Evolutionary conservation across 1,284 basidiomycete species (phyloP).

Genomic region (Gomphus bonarii): DNA sequence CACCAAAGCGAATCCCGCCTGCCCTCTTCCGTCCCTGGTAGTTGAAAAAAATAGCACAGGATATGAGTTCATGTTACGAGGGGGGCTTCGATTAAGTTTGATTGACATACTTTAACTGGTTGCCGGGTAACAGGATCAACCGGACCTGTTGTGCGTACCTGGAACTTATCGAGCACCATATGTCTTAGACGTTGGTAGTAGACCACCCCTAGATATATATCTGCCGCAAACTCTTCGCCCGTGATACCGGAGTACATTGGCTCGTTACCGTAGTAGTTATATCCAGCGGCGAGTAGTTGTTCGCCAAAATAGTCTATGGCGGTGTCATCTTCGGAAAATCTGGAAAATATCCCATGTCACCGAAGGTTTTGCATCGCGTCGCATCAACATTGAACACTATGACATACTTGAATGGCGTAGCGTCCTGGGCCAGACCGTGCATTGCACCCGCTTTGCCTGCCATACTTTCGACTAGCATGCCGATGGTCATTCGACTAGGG

Average conservation of each 20-base stretch:
- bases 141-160: conserved; percentile 96
- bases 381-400: conserved; percentile 5
- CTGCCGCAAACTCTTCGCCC: conserved; percentile 94
- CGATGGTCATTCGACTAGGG: conserved; percentile 99
- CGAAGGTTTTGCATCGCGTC: conserved; percentile 10
- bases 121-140: conserved; percentile 94
- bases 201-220: conserved; percentile 97
- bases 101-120: conserved; percentile 79
- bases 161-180: conserved; percentile 99
- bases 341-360: conserved; percentile 21
- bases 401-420: conserved; percentile 88
- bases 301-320: conserved; percentile 97
- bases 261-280: conserved; percentile 99
- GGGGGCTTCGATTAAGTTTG: neutral
- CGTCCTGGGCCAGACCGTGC: conserved; percentile 97
- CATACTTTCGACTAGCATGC: conserved; percentile 99
- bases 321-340: conserved; percentile 92
- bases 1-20: conserved; percentile 98
- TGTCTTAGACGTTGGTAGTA: conserved; percentile 98
- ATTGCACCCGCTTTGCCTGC: conserved; percentile 97
- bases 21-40: conserved; percentile 90
- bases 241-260: conserved; percentile 99
- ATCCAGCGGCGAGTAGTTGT: conserved; percentile 88
- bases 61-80: neutral
- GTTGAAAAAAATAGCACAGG: conserved; percentile 5